Evolutionary conservation across 352 stramenopile genomes (phyloP), one percentile per base, ranked within the genome.

Genomic region (Sclerospora graminicola): DNA sequence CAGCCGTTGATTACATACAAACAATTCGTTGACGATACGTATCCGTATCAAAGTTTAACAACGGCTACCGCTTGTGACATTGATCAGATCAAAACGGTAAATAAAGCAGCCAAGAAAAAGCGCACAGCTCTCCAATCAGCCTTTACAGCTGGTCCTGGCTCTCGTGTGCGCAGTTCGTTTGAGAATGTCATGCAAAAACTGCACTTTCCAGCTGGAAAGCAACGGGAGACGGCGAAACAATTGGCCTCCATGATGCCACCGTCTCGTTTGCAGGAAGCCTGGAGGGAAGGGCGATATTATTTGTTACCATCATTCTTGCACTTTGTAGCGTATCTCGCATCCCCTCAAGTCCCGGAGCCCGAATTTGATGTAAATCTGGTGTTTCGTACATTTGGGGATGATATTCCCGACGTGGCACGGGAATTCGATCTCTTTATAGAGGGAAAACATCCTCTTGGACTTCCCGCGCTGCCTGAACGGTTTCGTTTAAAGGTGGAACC

Each of bases 311-410:
- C 81, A 8, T 92, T 92, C 37, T 42, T 92, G 15, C 48, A 68
- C 4, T 82, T 92, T 33, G 48, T 91, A 13, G 24, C 18, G 0
- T 18, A 29, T 18, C 27, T 29, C 13, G 18, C 34, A 9, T 41
- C 34, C 7, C 19, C 18, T 1, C 14, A 41, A 1, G 8, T 29
- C 18, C 16, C 18, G 18, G 8, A 41, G 10, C 21, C 13, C 9
- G 18, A 41, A 8, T 5, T 63, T 20, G 59, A 82, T 33, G 56
- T 83, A 28, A 75, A 75, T 36, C 54, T 91, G 6, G 67, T 88
- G 23, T 88, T 88, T 49, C 73, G 80, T 16, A 92, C 78, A 2
- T 89, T 92, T 54, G 80, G 80, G 1, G 72, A 89, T 29, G 80
- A 92, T 40, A 73, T 88, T 40, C 59, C 69, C 0, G 69, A 89